These are phyloP conservation scores for Calocybe gambosa DNA, from an alignment of 1,284 basidiomycete genomes.

Conservation along the genomic window DNA sequence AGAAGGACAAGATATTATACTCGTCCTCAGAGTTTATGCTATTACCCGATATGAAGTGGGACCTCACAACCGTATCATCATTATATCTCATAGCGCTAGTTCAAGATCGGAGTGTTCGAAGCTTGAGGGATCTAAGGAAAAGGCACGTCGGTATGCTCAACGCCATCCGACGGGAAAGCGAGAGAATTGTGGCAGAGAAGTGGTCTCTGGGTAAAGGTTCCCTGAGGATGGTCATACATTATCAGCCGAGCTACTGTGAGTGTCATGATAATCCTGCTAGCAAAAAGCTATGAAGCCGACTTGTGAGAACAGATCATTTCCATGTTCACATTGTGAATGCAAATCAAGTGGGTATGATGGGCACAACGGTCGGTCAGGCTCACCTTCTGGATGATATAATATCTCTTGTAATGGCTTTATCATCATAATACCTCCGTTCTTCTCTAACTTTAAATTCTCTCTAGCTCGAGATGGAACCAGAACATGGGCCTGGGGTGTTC, in stretches of 20 bases:
- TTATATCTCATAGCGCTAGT: slow-evolving; percentile 76
- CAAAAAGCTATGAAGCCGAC: no score
- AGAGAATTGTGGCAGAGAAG: slow-evolving; percentile 45
- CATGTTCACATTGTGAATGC: slow-evolving; percentile 92
- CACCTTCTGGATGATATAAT: slow-evolving; percentile 93
- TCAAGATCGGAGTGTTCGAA: slow-evolving; percentile 49
- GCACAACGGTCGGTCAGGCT: slow-evolving; percentile 86
- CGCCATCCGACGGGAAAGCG: slow-evolving; percentile 56
- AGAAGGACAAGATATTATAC: slow-evolving; percentile 73
- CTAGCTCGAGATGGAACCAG: slow-evolving; percentile 57
- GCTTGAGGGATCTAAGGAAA: slow-evolving; percentile 64
- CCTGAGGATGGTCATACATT: slow-evolving; percentile 85
- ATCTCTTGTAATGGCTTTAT: slow-evolving; percentile 48
- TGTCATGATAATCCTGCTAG: no score
- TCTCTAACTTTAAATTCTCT: not conserved
- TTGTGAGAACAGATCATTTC: slow-evolving; percentile 72
- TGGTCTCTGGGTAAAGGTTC: slow-evolving; percentile 58
- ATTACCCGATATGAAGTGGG: slow-evolving; percentile 94
- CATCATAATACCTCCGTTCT: not conserved
- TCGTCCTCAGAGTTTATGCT: slow-evolving; percentile 75
- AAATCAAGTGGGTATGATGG: slow-evolving; percentile 53
- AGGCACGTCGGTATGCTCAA: slow-evolving; percentile 67
- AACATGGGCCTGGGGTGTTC: slow-evolving; percentile 45
- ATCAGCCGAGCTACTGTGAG: slow-evolving; percentile 95
- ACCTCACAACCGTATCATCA: slow-evolving; percentile 62